Percentiles rank a stretch among this genome's conserved stretches.
Evolutionary conservation across 805 yeast genomes (phyloP).

Genomic region (Kazachstania martiniae): DNA sequence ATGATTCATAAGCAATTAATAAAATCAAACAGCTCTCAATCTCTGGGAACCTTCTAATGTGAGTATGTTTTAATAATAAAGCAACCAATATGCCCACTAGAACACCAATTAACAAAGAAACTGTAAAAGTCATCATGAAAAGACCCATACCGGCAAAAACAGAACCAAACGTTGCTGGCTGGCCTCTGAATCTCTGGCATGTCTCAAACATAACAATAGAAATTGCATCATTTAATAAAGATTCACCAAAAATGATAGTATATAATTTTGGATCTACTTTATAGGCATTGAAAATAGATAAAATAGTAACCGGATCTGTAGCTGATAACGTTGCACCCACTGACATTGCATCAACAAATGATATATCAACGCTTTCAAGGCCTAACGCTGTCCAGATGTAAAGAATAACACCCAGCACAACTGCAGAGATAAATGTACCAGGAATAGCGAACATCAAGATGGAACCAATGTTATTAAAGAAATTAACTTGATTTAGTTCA

Average conservation of each 20-base stretch:
- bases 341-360: conserved; percentile 93
- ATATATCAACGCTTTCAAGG: conserved; percentile 73
- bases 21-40: conserved; percentile 90
- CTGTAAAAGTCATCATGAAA: conserved; percentile 85
- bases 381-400: conserved; percentile 89
- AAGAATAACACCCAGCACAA: conserved; percentile 79
- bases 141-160: conserved; percentile 89
- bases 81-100: conserved; percentile 85
- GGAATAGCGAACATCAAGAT: conserved; percentile 92
- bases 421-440: conserved; percentile 87
- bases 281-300: conserved; percentile 93
- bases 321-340: conserved; percentile 98
- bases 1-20: conserved; percentile 87
- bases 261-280: conserved; percentile 96
- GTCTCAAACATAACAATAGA: conserved; percentile 99
- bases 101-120: conserved; percentile 83
- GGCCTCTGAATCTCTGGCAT: conserved; percentile 90
- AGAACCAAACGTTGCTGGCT: conserved; percentile 61
- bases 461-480: conserved; percentile 83
- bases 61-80: conserved; percentile 79
- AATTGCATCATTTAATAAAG: conserved; percentile 90
- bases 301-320: conserved; percentile 95
- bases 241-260: conserved; percentile 95
- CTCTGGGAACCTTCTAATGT: conserved; percentile 89
- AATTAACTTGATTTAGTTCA: conserved; percentile 90